Evolutionary conservation across 345 rosid genomes (phyloP), one percentile per base, ranked within the genome.

Genomic region (Excoecaria agallocha): DNA sequence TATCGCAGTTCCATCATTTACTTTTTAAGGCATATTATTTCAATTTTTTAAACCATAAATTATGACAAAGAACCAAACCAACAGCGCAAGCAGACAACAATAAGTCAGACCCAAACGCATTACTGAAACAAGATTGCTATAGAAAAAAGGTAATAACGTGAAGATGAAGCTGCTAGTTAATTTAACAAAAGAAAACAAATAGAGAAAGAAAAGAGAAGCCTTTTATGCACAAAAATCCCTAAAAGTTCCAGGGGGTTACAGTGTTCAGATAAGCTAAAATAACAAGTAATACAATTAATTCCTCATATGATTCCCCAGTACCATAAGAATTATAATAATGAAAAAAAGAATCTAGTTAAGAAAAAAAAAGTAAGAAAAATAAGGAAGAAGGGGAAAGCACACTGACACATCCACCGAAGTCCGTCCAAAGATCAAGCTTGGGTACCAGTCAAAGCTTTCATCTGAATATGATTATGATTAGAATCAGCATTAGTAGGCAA

Each of bases 371-470:
- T 66, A 43, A 67, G 9, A 2, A 13, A 25, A 22, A 22, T 20
- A 57, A 24, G 6, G n/a, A 35, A 52, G 12, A 15, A 69, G 39
- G 22, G 59, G 48, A 30, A 51, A 35, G 37, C 60, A 52, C 58
- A 50, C 59, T 54, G 10, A 24, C 25, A 16, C n/a, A 54, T 19
- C 43, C 43, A 37, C 20, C 30, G 41, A 19, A 43, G 16, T 61
- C 43, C 30, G 16, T 61, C 19, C 30, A 62, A 56, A 43, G 25
- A 41, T 90, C 88, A 93, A 19, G 94, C 94, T 85, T 93, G 98
- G 20, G 87, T 90, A 8, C 98, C 96, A 0, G 88, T 56, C 84
- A 93, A 82, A 3, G 96, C 86, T 85, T 93, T 93, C 98, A 93
- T 89, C 87, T 90, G 97, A 84, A 89, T 58, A 30, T 75, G 82